Evolutionary conservation across 2,329 filamentous ascomycete genomes (phyloP).

Genomic region (Leptosphaerulina australis): DNA sequence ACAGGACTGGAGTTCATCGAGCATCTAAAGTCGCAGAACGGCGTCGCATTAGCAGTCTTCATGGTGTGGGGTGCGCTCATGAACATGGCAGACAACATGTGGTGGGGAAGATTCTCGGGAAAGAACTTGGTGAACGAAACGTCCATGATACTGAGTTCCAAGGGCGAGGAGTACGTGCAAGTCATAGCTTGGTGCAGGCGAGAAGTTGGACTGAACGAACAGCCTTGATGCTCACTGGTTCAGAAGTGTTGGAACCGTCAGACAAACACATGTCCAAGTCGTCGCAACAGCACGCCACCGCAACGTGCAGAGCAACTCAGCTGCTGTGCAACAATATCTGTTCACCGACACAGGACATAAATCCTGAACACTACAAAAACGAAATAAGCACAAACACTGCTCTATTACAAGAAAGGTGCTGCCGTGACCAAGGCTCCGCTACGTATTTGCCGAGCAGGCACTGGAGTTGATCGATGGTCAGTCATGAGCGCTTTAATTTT

Average conservation of each 20-base stretch:
- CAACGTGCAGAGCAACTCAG: background rate
- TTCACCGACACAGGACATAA: background rate
- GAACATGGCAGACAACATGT: constrained; percentile 16
- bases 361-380: too few species aligned
- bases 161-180: constrained; percentile 2
- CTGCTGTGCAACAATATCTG: too few species aligned
- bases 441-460: too few species aligned
- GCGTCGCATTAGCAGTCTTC: constrained; percentile 19
- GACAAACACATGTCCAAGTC: background rate
- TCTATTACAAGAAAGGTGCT: too few species aligned
- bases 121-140: constrained; percentile 20
- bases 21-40: constrained; percentile 9
- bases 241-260: background rate
- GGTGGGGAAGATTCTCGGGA: constrained; percentile 22
- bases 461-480: too few species aligned
- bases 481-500: too few species aligned
- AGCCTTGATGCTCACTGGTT: background rate
- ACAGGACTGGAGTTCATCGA: constrained; percentile 17
- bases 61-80: constrained; percentile 27
- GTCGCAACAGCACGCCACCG: background rate
- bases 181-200: constrained; percentile 17
- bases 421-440: too few species aligned
- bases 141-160: constrained; percentile 11
- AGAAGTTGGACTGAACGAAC: constrained; percentile 18
- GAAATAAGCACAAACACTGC: too few species aligned